Conservation (phyloP, 2,329 filamentous ascomycete species). For the Rutstroemia sp. region DNA sequence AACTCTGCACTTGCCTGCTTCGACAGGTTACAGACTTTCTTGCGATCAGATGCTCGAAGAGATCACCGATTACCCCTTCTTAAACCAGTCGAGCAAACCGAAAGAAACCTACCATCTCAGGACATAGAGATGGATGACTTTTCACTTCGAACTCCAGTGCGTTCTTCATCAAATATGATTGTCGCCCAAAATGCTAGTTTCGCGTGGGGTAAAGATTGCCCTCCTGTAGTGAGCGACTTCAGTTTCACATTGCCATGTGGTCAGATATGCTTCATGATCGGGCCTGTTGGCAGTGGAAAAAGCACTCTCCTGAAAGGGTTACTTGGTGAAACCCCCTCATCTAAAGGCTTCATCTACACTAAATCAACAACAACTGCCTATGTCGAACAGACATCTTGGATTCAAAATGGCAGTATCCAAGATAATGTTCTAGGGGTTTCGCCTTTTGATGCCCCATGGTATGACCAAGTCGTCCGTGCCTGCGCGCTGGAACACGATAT, state of each 20-base stretch:
- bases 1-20: constrained; percentile 35
- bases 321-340: constrained; percentile 24
- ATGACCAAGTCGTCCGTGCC: constrained; percentile 55
- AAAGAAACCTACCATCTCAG: background rate
- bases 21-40: constrained; percentile 35
- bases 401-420: constrained; percentile 35
- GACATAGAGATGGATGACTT: constrained; percentile 13
- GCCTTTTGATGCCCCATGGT: constrained; percentile 48
- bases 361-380: constrained; percentile 29
- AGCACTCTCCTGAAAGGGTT: constrained; percentile 25
- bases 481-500: constrained; percentile 57
- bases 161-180: constrained; percentile 13
- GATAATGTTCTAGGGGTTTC: constrained; percentile 34
- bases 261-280: constrained; percentile 25
- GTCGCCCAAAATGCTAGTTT: constrained; percentile 21
- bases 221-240: constrained; percentile 14
- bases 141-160: background rate
- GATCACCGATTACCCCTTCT: constrained; percentile 19
- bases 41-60: constrained; percentile 15
- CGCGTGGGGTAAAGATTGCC: constrained; percentile 14
- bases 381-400: constrained; percentile 39
- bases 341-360: constrained; percentile 21
- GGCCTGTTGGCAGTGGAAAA: constrained; percentile 30
- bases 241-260: constrained; percentile 13
- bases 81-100: background rate